These are phyloP conservation scores for Musa troglodytarum DNA, from an alignment of 176 grass and related monocot species.

Conservation along the genomic window DNA sequence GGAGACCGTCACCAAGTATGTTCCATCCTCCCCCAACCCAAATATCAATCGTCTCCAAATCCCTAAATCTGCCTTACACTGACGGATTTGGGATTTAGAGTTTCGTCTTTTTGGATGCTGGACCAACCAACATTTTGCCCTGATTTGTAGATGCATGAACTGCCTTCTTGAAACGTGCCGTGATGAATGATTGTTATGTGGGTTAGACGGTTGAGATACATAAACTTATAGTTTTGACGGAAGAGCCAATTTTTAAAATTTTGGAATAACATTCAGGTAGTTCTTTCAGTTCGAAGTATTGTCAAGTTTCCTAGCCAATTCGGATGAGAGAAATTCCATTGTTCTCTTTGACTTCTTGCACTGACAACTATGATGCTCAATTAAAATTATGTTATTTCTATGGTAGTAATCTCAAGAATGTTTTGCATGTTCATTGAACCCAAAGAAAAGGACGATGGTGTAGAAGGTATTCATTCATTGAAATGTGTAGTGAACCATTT, in stretches of 20 bases:
- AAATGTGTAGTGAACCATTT: neutral
- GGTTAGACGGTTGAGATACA: neutral
- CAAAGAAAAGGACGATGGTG: neutral
- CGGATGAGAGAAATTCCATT: too few species aligned
- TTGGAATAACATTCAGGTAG: too few species aligned
- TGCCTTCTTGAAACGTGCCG: neutral
- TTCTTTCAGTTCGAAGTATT: too few species aligned
- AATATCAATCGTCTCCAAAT: neutral
- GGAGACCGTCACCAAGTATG: constrained; percentile 86
- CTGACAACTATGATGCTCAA: too few species aligned
- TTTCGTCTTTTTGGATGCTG: neutral
- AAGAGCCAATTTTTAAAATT: too few species aligned
- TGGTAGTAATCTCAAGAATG: neutral
- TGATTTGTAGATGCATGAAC: neutral
- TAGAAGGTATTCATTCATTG: too few species aligned
- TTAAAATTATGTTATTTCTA: too few species aligned
- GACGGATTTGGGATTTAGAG: neutral
- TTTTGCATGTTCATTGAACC: neutral
- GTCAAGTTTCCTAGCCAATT: too few species aligned
- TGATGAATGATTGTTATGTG: neutral
- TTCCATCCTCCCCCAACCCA: too few species aligned
- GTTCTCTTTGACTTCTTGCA: too few species aligned
- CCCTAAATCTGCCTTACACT: neutral
- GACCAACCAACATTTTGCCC: neutral
- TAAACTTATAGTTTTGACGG: neutral